phyloP scores from a whole-genome alignment of 2,329 filamentous ascomycete species.

The Ophiostoma perfectum region DNA sequence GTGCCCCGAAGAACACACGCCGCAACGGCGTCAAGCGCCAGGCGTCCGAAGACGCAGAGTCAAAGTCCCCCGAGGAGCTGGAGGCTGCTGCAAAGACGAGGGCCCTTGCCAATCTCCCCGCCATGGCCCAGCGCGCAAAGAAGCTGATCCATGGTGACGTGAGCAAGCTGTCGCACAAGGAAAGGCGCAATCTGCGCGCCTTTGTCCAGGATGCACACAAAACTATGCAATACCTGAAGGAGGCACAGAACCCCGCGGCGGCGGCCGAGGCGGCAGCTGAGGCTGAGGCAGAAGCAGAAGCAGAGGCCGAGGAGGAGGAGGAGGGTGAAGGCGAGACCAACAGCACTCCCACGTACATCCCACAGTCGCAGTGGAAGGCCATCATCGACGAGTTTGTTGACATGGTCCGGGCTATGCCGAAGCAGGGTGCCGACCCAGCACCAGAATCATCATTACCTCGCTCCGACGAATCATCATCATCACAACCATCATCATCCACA shows the following conservation, averaged over 20 bases:
- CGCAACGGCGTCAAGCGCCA: conserved; percentile 29
- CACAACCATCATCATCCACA: background rate
- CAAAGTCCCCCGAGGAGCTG: conserved; percentile 29
- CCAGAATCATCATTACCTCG: conserved; percentile 13
- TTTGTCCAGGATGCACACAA: conserved; percentile 62
- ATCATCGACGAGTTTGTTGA: conserved; percentile 51
- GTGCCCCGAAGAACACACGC: conserved; percentile 55
- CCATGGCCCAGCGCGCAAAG: conserved; percentile 44
- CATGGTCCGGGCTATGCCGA: conserved; percentile 36
- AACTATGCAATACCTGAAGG: conserved; percentile 43
- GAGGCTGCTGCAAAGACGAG: conserved; percentile 29
- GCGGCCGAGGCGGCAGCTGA: conserved; percentile 38
- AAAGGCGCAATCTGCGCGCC: conserved; percentile 69
- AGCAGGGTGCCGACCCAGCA: conserved; percentile 21
- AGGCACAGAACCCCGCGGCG: background rate
- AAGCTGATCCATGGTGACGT: conserved; percentile 27
- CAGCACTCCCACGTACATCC: conserved; percentile 1
- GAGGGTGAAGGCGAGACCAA: background rate
- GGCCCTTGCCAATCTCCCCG: conserved; percentile 25
- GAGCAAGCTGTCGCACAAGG: conserved; percentile 55
- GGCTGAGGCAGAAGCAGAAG: background rate
- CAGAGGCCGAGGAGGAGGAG: conserved; percentile 29
- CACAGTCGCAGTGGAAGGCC: conserved; percentile 10
- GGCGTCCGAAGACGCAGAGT: conserved; percentile 29
- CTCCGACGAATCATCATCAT: conserved; percentile 9